phyloP scores from a whole-genome alignment of 1,284 basidiomycete species.

The Cystobasidiaceae sp. region DNA sequence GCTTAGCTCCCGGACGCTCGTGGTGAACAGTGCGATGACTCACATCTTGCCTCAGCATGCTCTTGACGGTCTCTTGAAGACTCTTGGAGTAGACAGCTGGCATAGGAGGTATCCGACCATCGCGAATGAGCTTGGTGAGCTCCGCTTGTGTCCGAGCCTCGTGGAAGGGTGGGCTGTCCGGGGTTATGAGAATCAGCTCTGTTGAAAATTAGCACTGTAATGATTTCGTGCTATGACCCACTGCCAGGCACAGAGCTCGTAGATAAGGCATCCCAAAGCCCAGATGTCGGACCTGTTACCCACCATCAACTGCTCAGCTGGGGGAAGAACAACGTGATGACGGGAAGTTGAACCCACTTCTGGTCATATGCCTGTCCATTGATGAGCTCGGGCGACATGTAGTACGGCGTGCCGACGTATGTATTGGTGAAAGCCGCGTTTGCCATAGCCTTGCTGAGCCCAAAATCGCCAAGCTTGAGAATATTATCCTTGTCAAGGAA shows the following conservation, averaged over 20 bases:
- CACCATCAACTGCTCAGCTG: background rate
- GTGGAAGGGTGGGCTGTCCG: slow-evolving; percentile 67
- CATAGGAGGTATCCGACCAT: slow-evolving; percentile 77
- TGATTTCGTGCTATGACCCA: slow-evolving; percentile 41
- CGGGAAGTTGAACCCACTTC: slow-evolving; percentile 17
- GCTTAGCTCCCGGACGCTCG: background rate
- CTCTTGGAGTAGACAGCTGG: slow-evolving; percentile 73
- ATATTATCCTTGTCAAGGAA: slow-evolving; percentile 72
- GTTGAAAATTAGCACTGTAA: background rate
- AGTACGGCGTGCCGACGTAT: slow-evolving; percentile 96
- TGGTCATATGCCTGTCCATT: slow-evolving; percentile 88
- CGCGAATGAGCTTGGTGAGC: slow-evolving; percentile 72
- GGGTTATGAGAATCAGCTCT: background rate
- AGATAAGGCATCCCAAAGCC: slow-evolving; percentile 93
- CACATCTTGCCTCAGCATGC: slow-evolving; percentile 80
- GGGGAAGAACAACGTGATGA: background rate
- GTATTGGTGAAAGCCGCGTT: slow-evolving; percentile 86
- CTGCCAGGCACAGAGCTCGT: slow-evolving; percentile 86
- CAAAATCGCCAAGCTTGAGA: slow-evolving; percentile 94
- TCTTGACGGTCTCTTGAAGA: slow-evolving; percentile 67
- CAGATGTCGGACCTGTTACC: slow-evolving; percentile 92
- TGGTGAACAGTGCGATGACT: slow-evolving; percentile 40
- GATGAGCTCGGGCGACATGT: slow-evolving; percentile 97
- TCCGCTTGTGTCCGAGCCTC: slow-evolving; percentile 83
- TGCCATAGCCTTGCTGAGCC: slow-evolving; percentile 82